These are phyloP conservation scores for Cudoniella acicularis DNA, from an alignment of 495 filamentous ascomycete genomes.

Conservation along the genomic window DNA sequence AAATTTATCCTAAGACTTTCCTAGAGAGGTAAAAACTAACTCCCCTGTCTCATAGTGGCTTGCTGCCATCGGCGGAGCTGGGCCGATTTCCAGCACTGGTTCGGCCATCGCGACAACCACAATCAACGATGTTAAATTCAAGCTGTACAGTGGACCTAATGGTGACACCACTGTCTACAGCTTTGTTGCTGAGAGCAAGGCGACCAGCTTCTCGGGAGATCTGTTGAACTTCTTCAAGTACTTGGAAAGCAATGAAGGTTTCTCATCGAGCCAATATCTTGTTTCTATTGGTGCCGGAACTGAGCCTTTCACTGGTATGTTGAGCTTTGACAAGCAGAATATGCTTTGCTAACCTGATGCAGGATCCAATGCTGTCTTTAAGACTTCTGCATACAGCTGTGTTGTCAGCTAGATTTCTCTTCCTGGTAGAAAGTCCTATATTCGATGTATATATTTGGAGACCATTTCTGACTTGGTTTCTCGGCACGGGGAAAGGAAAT, in stretches of 20 bases:
- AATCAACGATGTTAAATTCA: conserved; percentile 48
- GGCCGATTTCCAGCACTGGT: conserved; percentile 58
- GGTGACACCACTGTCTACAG: conserved; percentile 55
- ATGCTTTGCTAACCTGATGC: not conserved
- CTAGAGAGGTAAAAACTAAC: no score
- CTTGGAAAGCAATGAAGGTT: conserved; percentile 43
- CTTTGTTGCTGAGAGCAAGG: conserved; percentile 49
- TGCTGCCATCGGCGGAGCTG: conserved; percentile 55
- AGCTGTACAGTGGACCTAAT: conserved; percentile 54
- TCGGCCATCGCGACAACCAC: conserved; percentile 48
- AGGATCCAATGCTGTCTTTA: not conserved
- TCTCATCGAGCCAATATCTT: conserved; percentile 51
- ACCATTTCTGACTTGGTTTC: no score
- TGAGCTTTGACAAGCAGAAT: not conserved
- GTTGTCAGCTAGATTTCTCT: not conserved
- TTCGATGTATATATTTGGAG: no score
- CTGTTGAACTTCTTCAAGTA: conserved; percentile 55
- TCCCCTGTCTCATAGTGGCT: no score
- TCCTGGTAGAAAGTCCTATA: no score
- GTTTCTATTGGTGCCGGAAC: conserved; percentile 37
- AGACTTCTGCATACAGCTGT: not conserved
- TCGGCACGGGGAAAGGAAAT: no score
- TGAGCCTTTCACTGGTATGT: conserved; percentile 30
- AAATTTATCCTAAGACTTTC: no score
- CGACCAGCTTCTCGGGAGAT: conserved; percentile 53